These are phyloP conservation scores for Chrysanthemum seticuspe DNA, from an alignment of 129 eudicot genomes.

Conservation along the genomic window DNA sequence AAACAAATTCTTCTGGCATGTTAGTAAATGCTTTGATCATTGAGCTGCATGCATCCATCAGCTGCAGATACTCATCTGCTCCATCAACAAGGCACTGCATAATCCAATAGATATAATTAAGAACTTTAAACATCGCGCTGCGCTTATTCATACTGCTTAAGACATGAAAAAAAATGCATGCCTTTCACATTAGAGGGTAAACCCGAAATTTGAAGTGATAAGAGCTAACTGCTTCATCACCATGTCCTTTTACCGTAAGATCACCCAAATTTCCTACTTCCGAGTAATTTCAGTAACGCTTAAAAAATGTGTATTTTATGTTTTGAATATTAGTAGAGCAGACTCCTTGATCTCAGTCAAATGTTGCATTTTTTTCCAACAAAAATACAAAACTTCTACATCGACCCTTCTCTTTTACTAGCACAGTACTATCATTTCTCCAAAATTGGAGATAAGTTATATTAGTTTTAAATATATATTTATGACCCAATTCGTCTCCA, in stretches of 20 bases:
- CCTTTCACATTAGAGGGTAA: slow-evolving; percentile 15
- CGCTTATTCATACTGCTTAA: not conserved
- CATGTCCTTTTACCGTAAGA: not conserved
- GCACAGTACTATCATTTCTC: not conserved
- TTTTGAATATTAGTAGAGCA: slow-evolving; percentile 10
- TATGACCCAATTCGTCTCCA: not conserved
- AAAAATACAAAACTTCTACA: slow-evolving; percentile 8
- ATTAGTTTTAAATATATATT: not conserved
- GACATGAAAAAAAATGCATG: not conserved
- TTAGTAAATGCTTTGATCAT: slow-evolving; percentile 74
- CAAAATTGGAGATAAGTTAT: not conserved
- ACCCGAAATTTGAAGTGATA: not conserved
- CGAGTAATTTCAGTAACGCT: not conserved
- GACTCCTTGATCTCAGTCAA: not conserved
- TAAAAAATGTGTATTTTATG: slow-evolving; percentile 1
- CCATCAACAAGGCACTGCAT: slow-evolving; percentile 88
- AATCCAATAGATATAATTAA: slow-evolving; percentile 26
- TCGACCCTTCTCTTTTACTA: slow-evolving; percentile 11
- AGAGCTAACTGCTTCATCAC: not conserved
- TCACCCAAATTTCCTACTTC: slow-evolving; percentile 4
- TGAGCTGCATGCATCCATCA: slow-evolving; percentile 76
- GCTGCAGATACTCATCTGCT: slow-evolving; percentile 95
- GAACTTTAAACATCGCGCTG: not conserved
- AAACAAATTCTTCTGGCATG: slow-evolving; percentile 59
- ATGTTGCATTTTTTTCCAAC: not conserved